Evolutionary conservation across 2,329 filamentous ascomycete species (phyloP).

Genomic region (Epichloe hybrida): DNA sequence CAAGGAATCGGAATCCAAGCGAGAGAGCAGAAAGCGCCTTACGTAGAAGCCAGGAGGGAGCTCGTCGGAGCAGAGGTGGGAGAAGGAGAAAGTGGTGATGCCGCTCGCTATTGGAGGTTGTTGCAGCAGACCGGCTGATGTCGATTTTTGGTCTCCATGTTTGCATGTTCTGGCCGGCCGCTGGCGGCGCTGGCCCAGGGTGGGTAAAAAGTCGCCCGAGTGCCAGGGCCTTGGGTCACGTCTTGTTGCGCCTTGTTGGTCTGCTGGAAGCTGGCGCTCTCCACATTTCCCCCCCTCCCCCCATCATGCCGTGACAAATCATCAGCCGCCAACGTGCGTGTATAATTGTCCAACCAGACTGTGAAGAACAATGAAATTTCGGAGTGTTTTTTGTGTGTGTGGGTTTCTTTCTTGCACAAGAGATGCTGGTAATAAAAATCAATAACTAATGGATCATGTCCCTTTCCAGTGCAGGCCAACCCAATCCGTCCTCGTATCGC

Average conservation of each 20-base stretch:
- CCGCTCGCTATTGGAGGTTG: not conserved
- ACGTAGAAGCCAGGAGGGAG: not conserved
- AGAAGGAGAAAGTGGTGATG: not conserved
- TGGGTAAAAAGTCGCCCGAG: too few relatives aligned
- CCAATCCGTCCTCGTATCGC: too few relatives aligned
- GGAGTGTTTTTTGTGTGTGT: not conserved
- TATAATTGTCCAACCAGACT: too few relatives aligned
- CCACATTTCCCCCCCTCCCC: not conserved
- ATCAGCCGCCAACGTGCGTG: too few relatives aligned
- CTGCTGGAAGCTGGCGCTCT: not conserved
- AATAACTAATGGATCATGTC: too few relatives aligned
- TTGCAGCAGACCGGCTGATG: not conserved
- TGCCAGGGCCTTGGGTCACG: too few relatives aligned
- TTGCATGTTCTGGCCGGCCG: not conserved
- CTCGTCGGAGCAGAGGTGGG: not conserved
- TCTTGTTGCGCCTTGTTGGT: too few relatives aligned
- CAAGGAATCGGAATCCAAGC: not conserved
- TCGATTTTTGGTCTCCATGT: not conserved
- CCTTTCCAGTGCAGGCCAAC: too few relatives aligned
- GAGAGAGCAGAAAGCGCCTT: not conserved
- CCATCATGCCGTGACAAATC: not conserved
- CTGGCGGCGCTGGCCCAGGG: not conserved
- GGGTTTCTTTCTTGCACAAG: not conserved
- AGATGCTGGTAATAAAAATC: too few relatives aligned
- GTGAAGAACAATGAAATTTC: too few relatives aligned